phyloP scores from a whole-genome alignment of 1,139 yeast genomes.

The Debaryomyces subglobosus region DNA sequence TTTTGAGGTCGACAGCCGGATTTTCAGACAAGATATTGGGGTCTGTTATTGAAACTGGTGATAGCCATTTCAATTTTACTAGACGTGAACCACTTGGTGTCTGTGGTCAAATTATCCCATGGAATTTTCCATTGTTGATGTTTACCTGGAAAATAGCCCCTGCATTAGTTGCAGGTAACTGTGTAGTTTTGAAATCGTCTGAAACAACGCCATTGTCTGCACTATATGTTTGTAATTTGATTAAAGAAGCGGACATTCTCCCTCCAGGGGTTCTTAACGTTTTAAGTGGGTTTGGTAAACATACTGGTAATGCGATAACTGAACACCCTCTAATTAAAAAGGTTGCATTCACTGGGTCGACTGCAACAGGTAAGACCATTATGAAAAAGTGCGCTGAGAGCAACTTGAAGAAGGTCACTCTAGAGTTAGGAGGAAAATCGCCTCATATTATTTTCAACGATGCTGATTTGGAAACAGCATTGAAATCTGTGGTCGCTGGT shows the following conservation, averaged over 20 bases:
- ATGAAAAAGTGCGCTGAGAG: conserved; percentile 37
- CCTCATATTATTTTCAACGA: conserved; percentile 36
- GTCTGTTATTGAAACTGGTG: conserved; percentile 56
- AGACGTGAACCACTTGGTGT: conserved; percentile 34
- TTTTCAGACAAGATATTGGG: conserved; percentile 74
- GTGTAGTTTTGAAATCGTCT: conserved; percentile 38
- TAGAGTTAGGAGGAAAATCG: conserved; percentile 41
- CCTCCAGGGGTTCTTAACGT: conserved; percentile 41
- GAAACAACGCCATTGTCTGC: conserved; percentile 41
- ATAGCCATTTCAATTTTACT: conserved; percentile 48
- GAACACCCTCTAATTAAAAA: conserved; percentile 35
- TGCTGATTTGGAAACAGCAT: conserved; percentile 26
- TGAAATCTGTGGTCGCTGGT: conserved; percentile 24
- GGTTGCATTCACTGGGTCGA: conserved; percentile 42
- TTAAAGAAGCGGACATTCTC: conserved; percentile 29
- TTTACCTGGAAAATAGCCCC: conserved; percentile 42
- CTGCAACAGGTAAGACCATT: conserved; percentile 36
- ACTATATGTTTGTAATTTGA: conserved; percentile 22
- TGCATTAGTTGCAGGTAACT: conserved; percentile 38
- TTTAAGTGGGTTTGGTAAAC: conserved; percentile 34
- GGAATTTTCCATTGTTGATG: conserved; percentile 44
- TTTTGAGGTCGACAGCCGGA: conserved; percentile 67
- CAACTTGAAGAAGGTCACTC: conserved; percentile 36
- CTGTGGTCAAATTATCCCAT: conserved; percentile 42
- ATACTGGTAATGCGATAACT: conserved; percentile 36